Evolutionary conservation across 257 asterid genomes (phyloP), one percentile per base, ranked within the genome.

Genomic region (Solanum dulcamara): DNA sequence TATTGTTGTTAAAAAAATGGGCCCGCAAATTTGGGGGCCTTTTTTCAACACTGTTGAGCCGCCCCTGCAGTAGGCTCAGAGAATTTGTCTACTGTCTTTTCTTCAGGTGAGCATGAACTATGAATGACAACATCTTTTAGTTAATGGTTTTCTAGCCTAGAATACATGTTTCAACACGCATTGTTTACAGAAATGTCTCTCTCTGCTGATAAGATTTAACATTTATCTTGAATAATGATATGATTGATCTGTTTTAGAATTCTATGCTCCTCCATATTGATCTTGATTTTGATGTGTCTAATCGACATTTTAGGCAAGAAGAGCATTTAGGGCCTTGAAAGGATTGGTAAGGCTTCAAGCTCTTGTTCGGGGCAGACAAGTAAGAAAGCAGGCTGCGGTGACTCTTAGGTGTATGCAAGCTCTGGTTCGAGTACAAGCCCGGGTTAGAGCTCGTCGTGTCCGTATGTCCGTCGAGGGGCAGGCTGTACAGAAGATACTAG

Each of bases 321-420:
- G 98, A 85, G 98, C 99, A 13, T 85, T 94, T 75, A 93, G 97
- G 93, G 98, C 99, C 0, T 86, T 96, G 90, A 95, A 90, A 88
- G 99, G 98, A 51, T 87, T 96, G 89, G 99, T 96, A 89, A 93
- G 97, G 77, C 98, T 96, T 60, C 99, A 96, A 89, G 99, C 99
- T 44, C 92, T 96, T 81, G 98, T 93, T 37, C 91, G 99, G 2
- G 99, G 98, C 10, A 83, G 98, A 83, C 98, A 95, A 89, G 98
- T 96, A 55, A 81, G 99, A 7, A 95, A 95, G 90, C 99, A 96
- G 81, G 98, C 98, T 70, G 98, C 98, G 3, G 98, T 95, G 30
- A 96, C 99, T 2, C 95, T 95, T 14, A 87, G 98, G 89, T 95
- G 98, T 83, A 96, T 96, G 99, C 99, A 96, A 87, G 99, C 99